Evolutionary conservation across 2,329 filamentous ascomycete species (phyloP), one percentile per base, ranked within the genome.

Genomic region (Oidium heveae): DNA sequence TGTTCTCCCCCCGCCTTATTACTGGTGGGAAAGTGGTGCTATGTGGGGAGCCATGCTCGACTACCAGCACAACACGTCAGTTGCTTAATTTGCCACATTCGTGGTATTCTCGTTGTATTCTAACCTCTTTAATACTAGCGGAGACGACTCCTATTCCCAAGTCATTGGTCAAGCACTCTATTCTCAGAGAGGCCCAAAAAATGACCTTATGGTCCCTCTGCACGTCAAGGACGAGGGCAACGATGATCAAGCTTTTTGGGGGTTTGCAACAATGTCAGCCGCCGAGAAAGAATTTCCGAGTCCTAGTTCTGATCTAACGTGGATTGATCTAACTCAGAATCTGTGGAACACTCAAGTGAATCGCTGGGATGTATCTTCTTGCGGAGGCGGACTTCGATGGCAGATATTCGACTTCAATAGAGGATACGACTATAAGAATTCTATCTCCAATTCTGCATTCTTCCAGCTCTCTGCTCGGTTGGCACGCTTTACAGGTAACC

Each of bases 211-310:
- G 72, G 70, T 74, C 4, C 70, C 72, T 0, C 65, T 67, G 55
- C 75, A 80, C 58, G 66, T 67, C 13, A 70, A 70, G n/a, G 74
- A 77, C 57, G 75, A 82, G 64, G 81, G 82, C 54, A 86, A 86
- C 59, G 82, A 86, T 59, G 82, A 86, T 62, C 79, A 85, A 63
- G 78, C 77, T 34, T 85, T 85, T 64, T 86, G 82, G 82, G 77
- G 73, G 12, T 77, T 84, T 28, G 72, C 78, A 15, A 73, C 78
- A 57, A 73, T 86, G 64, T 70, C 78, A 5, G 82, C 82, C 0
- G 77, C 82, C 2, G 82, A 86, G 66, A 73, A 76, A 57, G 76
- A 78, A 63, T 81, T 80, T 56, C 77, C 81, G 1, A 73, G 80
- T 58, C 70, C 79, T 20, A 69, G 77, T n/a, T 64, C 65, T 16